These are phyloP conservation scores for Arbutus unedo DNA, from an alignment of 148 eudicot genomes.

Conservation along the genomic window DNA sequence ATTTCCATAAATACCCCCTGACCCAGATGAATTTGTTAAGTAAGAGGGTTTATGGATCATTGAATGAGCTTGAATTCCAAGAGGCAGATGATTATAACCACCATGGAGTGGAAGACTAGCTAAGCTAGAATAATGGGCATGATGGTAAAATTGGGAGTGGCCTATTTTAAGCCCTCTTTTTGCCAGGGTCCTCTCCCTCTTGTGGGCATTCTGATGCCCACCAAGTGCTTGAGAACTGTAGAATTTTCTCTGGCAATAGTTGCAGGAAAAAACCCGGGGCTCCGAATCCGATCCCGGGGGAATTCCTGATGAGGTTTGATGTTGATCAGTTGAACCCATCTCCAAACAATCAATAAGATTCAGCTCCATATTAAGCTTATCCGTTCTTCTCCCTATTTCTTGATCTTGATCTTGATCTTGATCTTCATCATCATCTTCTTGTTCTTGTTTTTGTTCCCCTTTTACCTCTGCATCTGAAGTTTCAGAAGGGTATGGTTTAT, in stretches of 20 bases:
- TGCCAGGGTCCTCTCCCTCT: constrained; percentile 64
- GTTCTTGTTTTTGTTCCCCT: constrained; percentile 18
- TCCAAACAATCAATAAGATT: constrained; percentile 50
- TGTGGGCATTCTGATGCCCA: constrained; percentile 89
- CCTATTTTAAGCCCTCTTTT: constrained; percentile 51
- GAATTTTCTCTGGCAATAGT: constrained; percentile 77
- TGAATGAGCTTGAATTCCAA: constrained; percentile 86
- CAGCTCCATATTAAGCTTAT: constrained; percentile 35
- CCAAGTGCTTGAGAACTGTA: constrained; percentile 84
- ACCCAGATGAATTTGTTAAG: constrained; percentile 27
- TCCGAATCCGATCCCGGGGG: constrained; percentile 34
- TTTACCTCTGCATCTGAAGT: constrained; percentile 21
- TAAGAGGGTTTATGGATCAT: constrained; percentile 63
- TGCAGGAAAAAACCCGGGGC: constrained; percentile 71
- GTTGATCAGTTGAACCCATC: constrained; percentile 27
- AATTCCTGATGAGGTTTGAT: constrained; percentile 40
- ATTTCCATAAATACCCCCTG: constrained; percentile 47
- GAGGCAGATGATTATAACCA: constrained; percentile 39
- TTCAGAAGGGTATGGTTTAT: constrained; percentile 33
- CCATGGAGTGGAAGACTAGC: constrained; percentile 73
- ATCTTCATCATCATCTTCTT: neutral
- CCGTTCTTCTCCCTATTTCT: neutral
- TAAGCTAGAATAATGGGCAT: constrained; percentile 46
- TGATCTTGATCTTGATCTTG: neutral
- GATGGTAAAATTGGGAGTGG: constrained; percentile 42